Percentiles rank a stretch among this genome's conserved stretches.
Conservation (phyloP, 2,329 filamentous ascomycete genomes). For the Daldinia sp. region DNA sequence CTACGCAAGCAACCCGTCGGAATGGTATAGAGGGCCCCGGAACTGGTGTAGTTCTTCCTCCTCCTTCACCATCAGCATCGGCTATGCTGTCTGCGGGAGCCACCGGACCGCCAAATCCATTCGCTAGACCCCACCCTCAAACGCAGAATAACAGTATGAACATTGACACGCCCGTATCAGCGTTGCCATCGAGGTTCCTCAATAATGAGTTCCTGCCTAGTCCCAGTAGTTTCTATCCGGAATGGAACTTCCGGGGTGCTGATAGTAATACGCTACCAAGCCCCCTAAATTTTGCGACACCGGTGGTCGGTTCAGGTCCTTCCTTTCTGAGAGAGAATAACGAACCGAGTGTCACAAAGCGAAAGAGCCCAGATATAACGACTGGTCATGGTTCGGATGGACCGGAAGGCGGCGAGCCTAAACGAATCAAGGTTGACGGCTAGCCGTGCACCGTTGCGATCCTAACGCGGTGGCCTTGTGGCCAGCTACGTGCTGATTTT, state of each 20-base stretch:
- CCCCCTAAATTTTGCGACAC: constrained; percentile 92
- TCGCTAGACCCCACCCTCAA: constrained; percentile 86
- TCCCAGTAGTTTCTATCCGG: constrained; percentile 91
- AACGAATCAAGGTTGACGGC: constrained; percentile 65
- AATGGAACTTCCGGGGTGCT: constrained; percentile 80
- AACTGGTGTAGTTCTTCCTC: constrained; percentile 83
- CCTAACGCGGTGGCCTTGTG: background rate
- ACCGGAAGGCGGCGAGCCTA: constrained; percentile 62
- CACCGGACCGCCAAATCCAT: constrained; percentile 92
- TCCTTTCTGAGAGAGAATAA: constrained; percentile 72
- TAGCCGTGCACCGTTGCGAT: constrained; percentile 43
- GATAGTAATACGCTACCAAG: constrained; percentile 91
- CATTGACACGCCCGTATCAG: constrained; percentile 90
- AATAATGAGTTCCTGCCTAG: constrained; percentile 88
- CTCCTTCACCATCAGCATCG: constrained; percentile 89
- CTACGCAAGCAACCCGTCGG: constrained; percentile 66
- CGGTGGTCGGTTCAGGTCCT: constrained; percentile 71
- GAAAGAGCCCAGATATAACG: constrained; percentile 68
- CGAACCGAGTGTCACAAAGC: constrained; percentile 57
- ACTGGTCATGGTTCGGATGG: constrained; percentile 57
- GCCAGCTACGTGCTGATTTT: constrained; percentile 2
- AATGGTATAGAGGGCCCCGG: constrained; percentile 67
- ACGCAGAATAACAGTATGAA: constrained; percentile 67
- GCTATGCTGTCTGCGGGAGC: constrained; percentile 90
- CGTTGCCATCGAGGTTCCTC: constrained; percentile 90